phyloP scores from a whole-genome alignment of 2,329 filamentous ascomycete species.

The Fusarium lateritium region DNA sequence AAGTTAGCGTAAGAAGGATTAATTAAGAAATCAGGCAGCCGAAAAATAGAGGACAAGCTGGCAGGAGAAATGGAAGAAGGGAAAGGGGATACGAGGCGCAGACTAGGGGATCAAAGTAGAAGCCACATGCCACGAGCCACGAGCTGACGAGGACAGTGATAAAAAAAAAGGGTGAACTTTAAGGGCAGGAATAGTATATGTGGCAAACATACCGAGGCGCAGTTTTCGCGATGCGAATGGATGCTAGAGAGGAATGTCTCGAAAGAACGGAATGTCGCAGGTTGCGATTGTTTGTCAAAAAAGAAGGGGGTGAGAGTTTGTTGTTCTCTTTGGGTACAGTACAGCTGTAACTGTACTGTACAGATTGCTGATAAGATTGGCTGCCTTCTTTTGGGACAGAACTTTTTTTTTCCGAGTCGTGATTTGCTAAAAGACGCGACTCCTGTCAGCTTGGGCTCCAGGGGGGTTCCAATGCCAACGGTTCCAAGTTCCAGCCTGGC shows the following conservation, averaged over 20 bases:
- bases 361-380: conserved; percentile 39
- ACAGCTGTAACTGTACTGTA: conserved; percentile 15
- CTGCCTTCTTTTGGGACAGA: conserved; percentile 18
- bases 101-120: conserved; percentile 21
- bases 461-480: conserved; percentile 9
- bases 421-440: conserved; percentile 37
- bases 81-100: conserved; percentile 39
- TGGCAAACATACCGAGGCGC: conserved; percentile 29
- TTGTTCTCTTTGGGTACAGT: conserved; percentile 5
- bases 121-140: conserved; percentile 7
- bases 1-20: conserved; percentile 19
- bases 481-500: conserved; percentile 12
- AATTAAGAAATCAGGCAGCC: conserved; percentile 32
- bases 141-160: conserved; percentile 14
- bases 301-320: conserved; percentile 24
- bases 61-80: conserved; percentile 29
- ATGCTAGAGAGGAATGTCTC: conserved; percentile 17
- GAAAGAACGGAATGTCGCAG: conserved; percentile 39
- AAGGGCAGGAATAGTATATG: neutral
- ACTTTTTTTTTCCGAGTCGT: conserved; percentile 26
- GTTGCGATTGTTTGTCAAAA: conserved; percentile 11
- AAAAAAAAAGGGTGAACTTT: conserved; percentile 15
- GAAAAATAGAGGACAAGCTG: conserved; percentile 46
- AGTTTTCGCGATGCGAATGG: conserved; percentile 12
- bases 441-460: conserved; percentile 34